Evolutionary conservation across 192 early-diverging fungal species (phyloP), one percentile per base, ranked within the genome.

Genomic region (Umbelopsis sp.): DNA sequence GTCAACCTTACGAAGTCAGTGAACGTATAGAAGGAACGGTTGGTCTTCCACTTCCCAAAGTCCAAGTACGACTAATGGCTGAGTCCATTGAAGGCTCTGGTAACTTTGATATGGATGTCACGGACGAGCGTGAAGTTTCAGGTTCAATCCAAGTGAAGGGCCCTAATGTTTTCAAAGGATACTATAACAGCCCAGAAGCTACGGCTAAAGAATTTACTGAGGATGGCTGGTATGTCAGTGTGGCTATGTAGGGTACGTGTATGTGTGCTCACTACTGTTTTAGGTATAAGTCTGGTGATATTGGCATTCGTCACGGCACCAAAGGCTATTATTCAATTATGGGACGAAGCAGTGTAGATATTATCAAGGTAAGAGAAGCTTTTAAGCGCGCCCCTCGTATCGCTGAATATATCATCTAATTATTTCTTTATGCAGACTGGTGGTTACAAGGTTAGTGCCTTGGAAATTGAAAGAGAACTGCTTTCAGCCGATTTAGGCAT

Each of bases 381-480:
- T 16, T 49, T 49, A 21, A n/a, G 1, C 16, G 16, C 47, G 11
- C 16, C 38, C 12, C 38, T 3, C 7, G 38, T n/a, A n/a, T n/a
- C n/a, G n/a, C n/a, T n/a, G 47, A 17, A 5, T 16, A 49, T 16
- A 25, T 14, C n/a, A 24, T 65, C 26, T 45, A 25, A 32, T 10
- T 25, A 22, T 16, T 45, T n/a, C 36, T 38, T 66, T 14, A 12
- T 41, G 14, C 22, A 84, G 83, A 87, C 89, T 14, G 94, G 95
- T 65, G 94, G 94, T 6, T 94, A 91, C 83, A 96, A 95, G 77
- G 82, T 96, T 25, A 91, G 89, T 0, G 92, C 95, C 0, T 74
- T 95, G 54, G 93, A 93, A 75, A 89, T 96, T 51, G 95, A 96
- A 78, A 87, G 92, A 6, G 89, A 92, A 77, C 76, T 95, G 3